These are phyloP conservation scores for Penicillium verrucosum DNA, from an alignment of 2,329 filamentous ascomycete species.

Conservation along the genomic window DNA sequence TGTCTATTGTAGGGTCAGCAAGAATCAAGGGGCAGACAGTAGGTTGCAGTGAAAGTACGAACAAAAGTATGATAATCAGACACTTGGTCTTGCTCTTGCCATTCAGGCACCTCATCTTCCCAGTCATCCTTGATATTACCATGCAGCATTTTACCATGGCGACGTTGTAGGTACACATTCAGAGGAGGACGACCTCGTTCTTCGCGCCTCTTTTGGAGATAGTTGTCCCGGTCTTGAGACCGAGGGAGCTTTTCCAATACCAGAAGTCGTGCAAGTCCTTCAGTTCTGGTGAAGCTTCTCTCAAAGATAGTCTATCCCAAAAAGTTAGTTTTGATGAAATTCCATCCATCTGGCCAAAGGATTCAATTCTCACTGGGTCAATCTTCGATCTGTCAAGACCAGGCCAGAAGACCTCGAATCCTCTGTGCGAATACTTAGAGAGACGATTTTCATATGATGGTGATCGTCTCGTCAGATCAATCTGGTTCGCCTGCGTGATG, in stretches of 20 bases:
- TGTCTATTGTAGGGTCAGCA: slow-evolving; percentile 28
- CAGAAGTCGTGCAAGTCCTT: slow-evolving; percentile 74
- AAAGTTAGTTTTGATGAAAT: neutral
- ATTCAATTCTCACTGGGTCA: slow-evolving; percentile 54
- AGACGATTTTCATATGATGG: slow-evolving; percentile 85
- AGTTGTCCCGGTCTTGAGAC: slow-evolving; percentile 63
- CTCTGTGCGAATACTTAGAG: slow-evolving; percentile 78
- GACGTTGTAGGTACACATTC: slow-evolving; percentile 34
- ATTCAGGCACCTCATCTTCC: slow-evolving; percentile 80
- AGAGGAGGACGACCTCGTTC: slow-evolving; percentile 69
- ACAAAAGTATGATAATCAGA: slow-evolving; percentile 76
- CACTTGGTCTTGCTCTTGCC: slow-evolving; percentile 72
- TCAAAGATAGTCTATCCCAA: slow-evolving; percentile 68
- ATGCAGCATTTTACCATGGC: slow-evolving; percentile 41
- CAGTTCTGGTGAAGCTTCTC: slow-evolving; percentile 69
- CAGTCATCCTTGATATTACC: slow-evolving; percentile 75
- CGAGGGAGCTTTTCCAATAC: slow-evolving; percentile 77
- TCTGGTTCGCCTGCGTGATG: slow-evolving; percentile 76
- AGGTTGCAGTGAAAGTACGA: slow-evolving; percentile 49
- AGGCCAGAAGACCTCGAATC: slow-evolving; percentile 81
- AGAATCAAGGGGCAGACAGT: slow-evolving; percentile 44
- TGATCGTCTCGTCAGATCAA: slow-evolving; percentile 75
- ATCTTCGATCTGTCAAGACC: slow-evolving; percentile 69
- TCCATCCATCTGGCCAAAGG: too few relatives aligned
- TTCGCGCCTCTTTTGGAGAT: slow-evolving; percentile 64